phyloP scores from a whole-genome alignment of 768 basidiomycete species.

The Russula sp. region DNA sequence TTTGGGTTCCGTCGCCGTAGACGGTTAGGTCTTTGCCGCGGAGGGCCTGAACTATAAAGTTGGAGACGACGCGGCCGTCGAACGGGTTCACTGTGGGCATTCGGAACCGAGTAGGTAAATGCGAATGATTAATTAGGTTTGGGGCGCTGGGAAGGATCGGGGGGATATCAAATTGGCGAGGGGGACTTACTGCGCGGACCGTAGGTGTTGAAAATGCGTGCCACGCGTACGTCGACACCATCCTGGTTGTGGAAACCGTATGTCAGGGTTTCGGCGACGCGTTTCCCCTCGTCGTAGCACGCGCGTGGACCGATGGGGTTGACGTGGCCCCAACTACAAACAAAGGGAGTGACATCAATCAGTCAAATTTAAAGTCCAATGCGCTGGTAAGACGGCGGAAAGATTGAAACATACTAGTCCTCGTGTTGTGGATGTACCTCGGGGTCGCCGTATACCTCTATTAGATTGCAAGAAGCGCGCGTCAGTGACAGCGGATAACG shows the following conservation, averaged over 20 bases:
- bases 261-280: conserved; percentile 95
- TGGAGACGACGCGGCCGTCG: conserved; percentile 97
- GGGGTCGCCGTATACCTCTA: conserved; percentile 98
- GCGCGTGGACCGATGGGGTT: conserved; percentile 98
- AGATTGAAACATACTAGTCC: conserved; percentile 68
- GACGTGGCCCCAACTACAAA: conserved; percentile 88
- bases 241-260: conserved; percentile 96
- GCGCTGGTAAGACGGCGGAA: conserved; percentile 12
- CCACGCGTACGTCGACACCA: conserved; percentile 92
- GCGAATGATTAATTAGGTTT: no score
- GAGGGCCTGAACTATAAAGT: conserved; percentile 97
- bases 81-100: conserved; percentile 76
- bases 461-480: not conserved
- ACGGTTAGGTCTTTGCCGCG: conserved; percentile 97
- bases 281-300: conserved; percentile 99
- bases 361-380: conserved; percentile 20
- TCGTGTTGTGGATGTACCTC: conserved; percentile 96
- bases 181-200: conserved; percentile 66
- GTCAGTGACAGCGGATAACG: conserved; percentile 5
- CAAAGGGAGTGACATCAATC: not conserved
- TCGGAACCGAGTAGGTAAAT: no score
- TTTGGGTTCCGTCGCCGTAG: conserved; percentile 90
- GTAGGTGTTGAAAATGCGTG: conserved; percentile 98
- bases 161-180: not conserved
- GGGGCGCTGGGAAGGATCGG: conserved; percentile 15